Base-by-base conservation (phyloP, 345 rosid species). In the Excoecaria cochinchinensis region DNA sequence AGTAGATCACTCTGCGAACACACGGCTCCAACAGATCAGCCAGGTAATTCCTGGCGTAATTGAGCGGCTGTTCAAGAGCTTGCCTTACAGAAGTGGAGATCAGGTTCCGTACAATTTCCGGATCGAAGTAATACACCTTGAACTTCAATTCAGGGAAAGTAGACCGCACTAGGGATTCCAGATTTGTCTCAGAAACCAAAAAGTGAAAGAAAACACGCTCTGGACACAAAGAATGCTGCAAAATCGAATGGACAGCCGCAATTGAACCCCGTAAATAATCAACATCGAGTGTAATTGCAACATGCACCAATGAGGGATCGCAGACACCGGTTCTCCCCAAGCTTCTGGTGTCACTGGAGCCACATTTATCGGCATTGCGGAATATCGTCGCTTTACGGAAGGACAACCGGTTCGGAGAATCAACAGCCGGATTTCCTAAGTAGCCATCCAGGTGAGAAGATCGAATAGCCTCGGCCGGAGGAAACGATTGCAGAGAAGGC, bases 401-500 rank as follows among this genome's bases (percentile, higher is more conserved):
- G n/a, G 88, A 80, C 81, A 91, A 85, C 8, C 86, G 83, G 25
- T 65, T 80, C 10, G 66, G 76, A 3, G 84, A 47, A 12, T 72
- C 69, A 57, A 60, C 6, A 17, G 76, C 61, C 1, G 86, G 84
- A 5, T 81, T 78, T n/a, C 89, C 85, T 67, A 84, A 87, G 69
- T 82, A 50, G 11, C 80, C 51, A 74, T 86, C 89, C 74, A 87
- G 87, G 62, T 86, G 87, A 42, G 92, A 88, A 67, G 98, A 90
- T 82, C 90, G 88, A 74, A 89, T 91, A 69, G 99, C 98, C 79
- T 89, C 97, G 0, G 99, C 98, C 0, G 99, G 99, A 17, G 99
- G 92, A 42, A 93, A 89, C 0, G 98, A 90, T 64, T 91, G 96
- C 40, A 92, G 86, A 5, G 97, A 92, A 22, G 97, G 97, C 3